These are phyloP conservation scores for Amanita rubescens DNA, from an alignment of 768 basidiomycete species.

Conservation along the genomic window DNA sequence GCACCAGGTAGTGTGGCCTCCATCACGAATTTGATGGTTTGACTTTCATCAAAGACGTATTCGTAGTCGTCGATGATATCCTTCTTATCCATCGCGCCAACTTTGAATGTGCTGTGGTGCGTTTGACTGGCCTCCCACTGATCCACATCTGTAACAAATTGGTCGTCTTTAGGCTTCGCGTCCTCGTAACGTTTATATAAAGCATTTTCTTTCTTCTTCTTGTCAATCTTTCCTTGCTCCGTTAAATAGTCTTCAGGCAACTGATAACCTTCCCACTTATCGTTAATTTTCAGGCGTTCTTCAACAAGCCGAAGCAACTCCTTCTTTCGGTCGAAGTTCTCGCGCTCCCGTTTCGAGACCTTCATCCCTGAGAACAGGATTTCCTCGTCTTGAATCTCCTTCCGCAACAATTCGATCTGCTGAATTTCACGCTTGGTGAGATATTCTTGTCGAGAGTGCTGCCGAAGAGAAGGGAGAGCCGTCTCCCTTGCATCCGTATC, in stretches of 20 bases:
- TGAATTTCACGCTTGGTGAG: constrained; percentile 94
- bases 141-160: constrained; percentile 95
- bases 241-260: constrained; percentile 98
- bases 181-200: constrained; percentile 95
- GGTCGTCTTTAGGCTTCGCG: constrained; percentile 82
- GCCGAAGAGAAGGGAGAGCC: constrained; percentile 66
- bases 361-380: constrained; percentile 87
- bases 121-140: constrained; percentile 96
- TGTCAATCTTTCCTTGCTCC: constrained; percentile 97
- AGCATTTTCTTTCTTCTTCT: constrained; percentile 89
- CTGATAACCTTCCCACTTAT: constrained; percentile 93
- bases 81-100: constrained; percentile 86
- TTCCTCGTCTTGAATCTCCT: constrained; percentile 94
- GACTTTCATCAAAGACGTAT: constrained; percentile 97
- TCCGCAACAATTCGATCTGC: constrained; percentile 86
- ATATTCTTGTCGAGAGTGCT: constrained; percentile 92
- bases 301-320: constrained; percentile 88
- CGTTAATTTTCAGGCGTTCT: constrained; percentile 89
- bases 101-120: constrained; percentile 79
- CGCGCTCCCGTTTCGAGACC: constrained; percentile 74
- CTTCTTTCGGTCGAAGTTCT: constrained; percentile 86
- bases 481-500: constrained; percentile 49
- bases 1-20: constrained; percentile 66
- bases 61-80: constrained; percentile 84
- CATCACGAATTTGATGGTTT: constrained; percentile 94